These are phyloP conservation scores for Inonotus hispidus DNA, from an alignment of 1,284 basidiomycete species.

Conservation along the genomic window DNA sequence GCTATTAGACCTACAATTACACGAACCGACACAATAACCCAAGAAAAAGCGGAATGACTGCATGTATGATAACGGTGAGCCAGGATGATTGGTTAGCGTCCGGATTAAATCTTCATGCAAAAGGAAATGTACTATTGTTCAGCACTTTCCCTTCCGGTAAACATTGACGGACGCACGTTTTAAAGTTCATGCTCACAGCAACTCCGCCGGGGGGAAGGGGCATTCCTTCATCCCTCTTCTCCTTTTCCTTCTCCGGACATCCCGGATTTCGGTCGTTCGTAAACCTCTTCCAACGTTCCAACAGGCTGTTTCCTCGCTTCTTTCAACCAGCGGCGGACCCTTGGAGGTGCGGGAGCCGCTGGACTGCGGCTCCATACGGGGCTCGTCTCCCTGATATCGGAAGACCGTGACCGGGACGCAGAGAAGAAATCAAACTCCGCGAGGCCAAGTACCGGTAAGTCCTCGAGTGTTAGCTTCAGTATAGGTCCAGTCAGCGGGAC, in stretches of 20 bases:
- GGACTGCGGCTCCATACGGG: slow-evolving; percentile 3
- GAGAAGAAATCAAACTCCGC: slow-evolving; percentile 14
- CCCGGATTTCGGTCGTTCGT: not conserved
- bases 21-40: too few relatives aligned
- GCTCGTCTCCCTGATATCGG: not conserved
- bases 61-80: too few relatives aligned
- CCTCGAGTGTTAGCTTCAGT: not conserved
- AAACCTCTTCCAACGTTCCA: not conserved
- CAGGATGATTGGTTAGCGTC: too few relatives aligned
- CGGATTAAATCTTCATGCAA: not conserved
- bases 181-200: not conserved
- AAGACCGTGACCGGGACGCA: not conserved
- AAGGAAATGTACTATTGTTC: not conserved
- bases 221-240: not conserved
- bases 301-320: not conserved
- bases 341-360: not conserved
- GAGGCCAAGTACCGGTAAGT: not conserved
- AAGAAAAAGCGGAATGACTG: too few relatives aligned
- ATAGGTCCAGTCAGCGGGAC: not conserved
- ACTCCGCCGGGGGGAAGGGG: too few relatives aligned
- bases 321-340: slow-evolving; percentile 4
- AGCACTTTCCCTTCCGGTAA: not conserved
- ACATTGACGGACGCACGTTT: not conserved
- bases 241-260: not conserved
- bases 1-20: too few relatives aligned